Evolutionary conservation across 2,329 filamentous ascomycete species (phyloP).

Genomic region (Dothistroma pini): DNA sequence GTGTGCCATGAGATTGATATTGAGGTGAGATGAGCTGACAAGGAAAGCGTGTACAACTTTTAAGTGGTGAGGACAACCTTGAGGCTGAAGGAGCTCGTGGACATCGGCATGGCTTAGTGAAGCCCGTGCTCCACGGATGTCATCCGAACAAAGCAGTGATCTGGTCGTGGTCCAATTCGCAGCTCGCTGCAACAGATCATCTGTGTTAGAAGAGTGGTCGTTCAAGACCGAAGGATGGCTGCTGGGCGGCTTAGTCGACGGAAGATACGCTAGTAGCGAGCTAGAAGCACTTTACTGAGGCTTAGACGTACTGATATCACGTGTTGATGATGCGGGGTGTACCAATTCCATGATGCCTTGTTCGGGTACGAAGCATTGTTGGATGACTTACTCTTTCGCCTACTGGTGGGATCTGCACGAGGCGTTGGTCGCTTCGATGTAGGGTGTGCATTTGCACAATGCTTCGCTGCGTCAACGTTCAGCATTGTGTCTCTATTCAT

Average conservation of each 20-base stretch:
- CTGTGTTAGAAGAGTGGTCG: background rate
- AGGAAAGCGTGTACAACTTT: conserved; percentile 4
- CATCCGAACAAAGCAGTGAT: background rate
- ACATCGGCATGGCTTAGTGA: conserved; percentile 2
- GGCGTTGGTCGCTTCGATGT: background rate
- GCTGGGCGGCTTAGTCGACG: background rate
- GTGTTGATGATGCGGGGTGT: conserved; percentile 4
- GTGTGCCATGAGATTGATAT: background rate
- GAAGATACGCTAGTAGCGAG: background rate
- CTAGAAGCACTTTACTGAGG: conserved; percentile 6
- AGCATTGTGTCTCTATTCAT: background rate
- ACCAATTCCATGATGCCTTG: background rate
- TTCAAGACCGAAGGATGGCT: background rate
- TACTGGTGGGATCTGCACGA: background rate
- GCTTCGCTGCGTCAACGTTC: background rate
- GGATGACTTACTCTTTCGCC: background rate
- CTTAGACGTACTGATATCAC: conserved; percentile 17
- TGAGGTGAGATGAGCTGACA: background rate
- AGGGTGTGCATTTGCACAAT: background rate
- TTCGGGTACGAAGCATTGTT: background rate
- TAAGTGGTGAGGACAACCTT: background rate
- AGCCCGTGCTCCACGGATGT: background rate
- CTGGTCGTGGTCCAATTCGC: background rate
- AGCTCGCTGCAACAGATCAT: background rate
- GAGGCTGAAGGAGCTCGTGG: background rate